Evolutionary conservation across 2,329 filamentous ascomycete species (phyloP), one percentile per base, ranked within the genome.

Genomic region (Sporothrix luriei): DNA sequence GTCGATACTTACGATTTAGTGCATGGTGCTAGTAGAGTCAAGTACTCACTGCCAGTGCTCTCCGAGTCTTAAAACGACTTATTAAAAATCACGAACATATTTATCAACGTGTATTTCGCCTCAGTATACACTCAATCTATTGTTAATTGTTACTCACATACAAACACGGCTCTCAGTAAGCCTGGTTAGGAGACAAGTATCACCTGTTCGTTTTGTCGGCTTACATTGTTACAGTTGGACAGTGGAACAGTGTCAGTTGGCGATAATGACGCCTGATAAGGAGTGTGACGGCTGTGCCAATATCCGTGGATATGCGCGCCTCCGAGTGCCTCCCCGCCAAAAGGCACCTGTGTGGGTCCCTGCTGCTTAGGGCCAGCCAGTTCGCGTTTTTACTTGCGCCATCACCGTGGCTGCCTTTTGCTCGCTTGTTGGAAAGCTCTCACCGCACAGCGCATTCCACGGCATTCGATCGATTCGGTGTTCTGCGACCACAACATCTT

Each of bases 401-500:
- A 68, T 70, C 69, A 68, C 40, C 66, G 49, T 54, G 68, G 69
- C 57, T 70, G 69, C 69, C 69, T 68, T 55, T 51, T 14, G 26
- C 49, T 21, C n/a, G 5, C 16, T 51, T 64, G 29, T 61, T 68
- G 66, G 29, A 19, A 33, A 46, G 38, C 51, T 29, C 21, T 46
- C 38, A n/a, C 19, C 65, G 16, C 21, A 10, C 55, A 16, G 13
- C 54, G 46, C 54, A 33, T 62, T 68, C 54, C n/a, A 51, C 48
- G 40, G 24, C 66, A 52, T 68, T 57, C 52, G 4, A 33, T 24
- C 51, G 26, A 19, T 33, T 16, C 52, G 10, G 2, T 19, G 21
- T 11, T 26, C 6, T 52, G 26, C 49, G 38, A 48, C 40, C 14
- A 16, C 65, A 29, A 49, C 38, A 26, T n/a, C 13, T 38, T 40